Conservation (phyloP, 305 asterid genomes). For the Fraxinus angustifolia region DNA sequence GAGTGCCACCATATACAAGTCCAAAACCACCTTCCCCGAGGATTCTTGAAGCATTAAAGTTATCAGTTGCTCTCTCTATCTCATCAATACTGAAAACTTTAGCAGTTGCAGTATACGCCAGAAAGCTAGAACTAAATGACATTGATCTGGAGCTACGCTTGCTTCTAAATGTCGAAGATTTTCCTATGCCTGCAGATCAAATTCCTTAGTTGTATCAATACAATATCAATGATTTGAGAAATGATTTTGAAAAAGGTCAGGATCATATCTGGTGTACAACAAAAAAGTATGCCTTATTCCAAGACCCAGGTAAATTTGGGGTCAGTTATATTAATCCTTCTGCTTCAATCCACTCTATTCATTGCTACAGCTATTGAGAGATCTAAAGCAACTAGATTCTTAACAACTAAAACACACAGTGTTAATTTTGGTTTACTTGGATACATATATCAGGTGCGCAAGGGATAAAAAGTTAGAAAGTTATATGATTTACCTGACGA, state of each 20-base stretch:
- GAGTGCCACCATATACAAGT: constrained; percentile 74
- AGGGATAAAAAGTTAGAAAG: background rate
- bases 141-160: constrained; percentile 56
- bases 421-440: background rate
- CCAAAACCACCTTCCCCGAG: constrained; percentile 98
- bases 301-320: background rate
- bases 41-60: constrained; percentile 46
- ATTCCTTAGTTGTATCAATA: constrained; percentile 2
- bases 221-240: background rate
- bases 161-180: constrained; percentile 45
- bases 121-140: constrained; percentile 65
- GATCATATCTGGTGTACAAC: background rate
- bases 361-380: background rate
- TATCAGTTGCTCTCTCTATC: constrained; percentile 63
- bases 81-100: constrained; percentile 57
- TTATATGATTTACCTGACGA: constrained; percentile 46
- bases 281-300: background rate
- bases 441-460: background rate
- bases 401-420: background rate
- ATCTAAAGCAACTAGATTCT: background rate
- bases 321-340: background rate
- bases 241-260: background rate
- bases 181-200: constrained; percentile 46
- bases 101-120: constrained; percentile 68
- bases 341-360: background rate